These are phyloP conservation scores for Metarhizium humberi DNA, from an alignment of 2,329 filamentous ascomycete genomes.

Conservation along the genomic window DNA sequence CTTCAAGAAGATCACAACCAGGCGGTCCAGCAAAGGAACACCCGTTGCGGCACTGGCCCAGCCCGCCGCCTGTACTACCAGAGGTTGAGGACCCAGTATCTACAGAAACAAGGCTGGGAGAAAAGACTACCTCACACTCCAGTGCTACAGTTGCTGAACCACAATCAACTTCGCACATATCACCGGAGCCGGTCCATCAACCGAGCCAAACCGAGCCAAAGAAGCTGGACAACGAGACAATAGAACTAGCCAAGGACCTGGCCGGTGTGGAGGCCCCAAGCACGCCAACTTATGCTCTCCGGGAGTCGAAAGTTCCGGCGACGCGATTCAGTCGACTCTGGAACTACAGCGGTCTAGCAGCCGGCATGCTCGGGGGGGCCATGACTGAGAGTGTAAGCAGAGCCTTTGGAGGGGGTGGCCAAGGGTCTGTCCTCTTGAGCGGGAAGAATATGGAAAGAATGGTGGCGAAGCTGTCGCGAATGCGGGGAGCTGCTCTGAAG, in stretches of 20 bases:
- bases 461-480: slow-evolving; percentile 84
- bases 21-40: slow-evolving; percentile 23
- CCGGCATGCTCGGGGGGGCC: slow-evolving; percentile 90
- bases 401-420: slow-evolving; percentile 56
- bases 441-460: slow-evolving; percentile 86
- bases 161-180: not conserved
- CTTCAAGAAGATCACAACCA: slow-evolving; percentile 5
- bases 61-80: slow-evolving; percentile 13
- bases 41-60: slow-evolving; percentile 26
- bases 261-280: slow-evolving; percentile 6
- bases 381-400: slow-evolving; percentile 78
- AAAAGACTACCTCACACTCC: not conserved
- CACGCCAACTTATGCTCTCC: slow-evolving; percentile 52
- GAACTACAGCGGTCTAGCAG: slow-evolving; percentile 90
- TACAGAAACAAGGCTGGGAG: not conserved
- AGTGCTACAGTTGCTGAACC: not conserved
- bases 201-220: not conserved
- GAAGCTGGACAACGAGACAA: slow-evolving; percentile 6
- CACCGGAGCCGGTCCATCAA: not conserved
- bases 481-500: slow-evolving; percentile 96
- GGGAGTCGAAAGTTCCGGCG: slow-evolving; percentile 84
- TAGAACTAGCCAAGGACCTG: slow-evolving; percentile 18
- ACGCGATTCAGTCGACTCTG: slow-evolving; percentile 80
- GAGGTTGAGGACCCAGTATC: not conserved
- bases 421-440: slow-evolving; percentile 79